phyloP scores from a whole-genome alignment of 129 eudicot species.

The Heracleum sosnowskyi region DNA sequence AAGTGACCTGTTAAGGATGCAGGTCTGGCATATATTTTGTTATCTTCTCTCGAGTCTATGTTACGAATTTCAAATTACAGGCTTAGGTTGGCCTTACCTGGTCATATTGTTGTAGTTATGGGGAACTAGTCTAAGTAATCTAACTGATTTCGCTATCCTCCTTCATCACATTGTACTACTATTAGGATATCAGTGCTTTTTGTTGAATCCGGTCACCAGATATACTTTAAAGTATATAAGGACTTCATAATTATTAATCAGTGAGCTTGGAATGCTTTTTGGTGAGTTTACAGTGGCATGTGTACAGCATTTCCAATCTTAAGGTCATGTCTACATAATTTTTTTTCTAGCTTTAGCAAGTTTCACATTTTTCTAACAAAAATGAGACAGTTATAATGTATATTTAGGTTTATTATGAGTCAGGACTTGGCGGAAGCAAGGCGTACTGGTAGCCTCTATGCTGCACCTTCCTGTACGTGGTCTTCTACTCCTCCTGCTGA shows the following conservation, averaged over 20 bases:
- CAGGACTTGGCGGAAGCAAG: conserved; percentile 96
- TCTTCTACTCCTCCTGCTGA: conserved; percentile 80
- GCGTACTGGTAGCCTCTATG: conserved; percentile 59
- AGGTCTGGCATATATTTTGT: not conserved
- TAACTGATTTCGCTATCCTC: not conserved
- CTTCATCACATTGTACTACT: not conserved
- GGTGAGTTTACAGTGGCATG: not conserved
- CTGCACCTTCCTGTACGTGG: conserved; percentile 91
- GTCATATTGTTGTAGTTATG: not conserved
- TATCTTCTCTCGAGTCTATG: not conserved
- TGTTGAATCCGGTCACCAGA: not conserved
- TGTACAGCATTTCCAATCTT: not conserved
- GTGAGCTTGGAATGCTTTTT: not conserved
- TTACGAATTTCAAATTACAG: not conserved
- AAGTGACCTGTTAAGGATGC: not conserved
- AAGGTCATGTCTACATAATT: not conserved
- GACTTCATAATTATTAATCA: not conserved
- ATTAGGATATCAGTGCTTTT: not conserved
- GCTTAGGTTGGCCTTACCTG: not conserved
- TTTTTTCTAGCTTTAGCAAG: not conserved
- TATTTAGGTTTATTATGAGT: conserved; percentile 7
- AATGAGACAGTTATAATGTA: not conserved
- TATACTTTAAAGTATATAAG: not conserved
- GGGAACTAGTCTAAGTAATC: not conserved
- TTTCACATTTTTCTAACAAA: not conserved